Evolutionary conservation across 805 yeast genomes (phyloP).

Genomic region (Barnettozyma botsteinii): DNA sequence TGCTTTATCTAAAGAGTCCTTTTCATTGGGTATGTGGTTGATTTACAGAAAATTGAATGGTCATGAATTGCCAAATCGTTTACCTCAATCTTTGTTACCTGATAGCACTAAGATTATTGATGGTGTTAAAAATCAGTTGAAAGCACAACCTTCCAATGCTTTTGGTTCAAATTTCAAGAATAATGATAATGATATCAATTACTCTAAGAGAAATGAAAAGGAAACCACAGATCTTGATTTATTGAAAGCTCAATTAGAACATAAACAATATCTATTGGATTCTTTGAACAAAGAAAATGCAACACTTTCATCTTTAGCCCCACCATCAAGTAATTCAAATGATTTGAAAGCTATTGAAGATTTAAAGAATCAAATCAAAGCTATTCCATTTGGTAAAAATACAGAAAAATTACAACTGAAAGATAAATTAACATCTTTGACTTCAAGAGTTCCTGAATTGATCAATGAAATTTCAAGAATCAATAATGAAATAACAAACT

Average conservation of each 20-base stretch:
- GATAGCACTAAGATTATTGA: slow-evolving; percentile 74
- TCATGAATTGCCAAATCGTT: slow-evolving; percentile 67
- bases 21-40: slow-evolving; percentile 95
- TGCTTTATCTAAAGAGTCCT: slow-evolving; percentile 79
- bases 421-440: slow-evolving; percentile 51
- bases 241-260: slow-evolving; percentile 60
- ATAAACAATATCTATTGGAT: slow-evolving; percentile 63
- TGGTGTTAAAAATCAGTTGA: slow-evolving; percentile 55
- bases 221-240: slow-evolving; percentile 34
- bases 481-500: slow-evolving; percentile 61
- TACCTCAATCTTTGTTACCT: slow-evolving; percentile 89
- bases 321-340: slow-evolving; percentile 28
- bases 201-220: slow-evolving; percentile 56
- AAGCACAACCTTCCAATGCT: slow-evolving; percentile 13
- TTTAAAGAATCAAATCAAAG: slow-evolving; percentile 53
- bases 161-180: slow-evolving; percentile 57
- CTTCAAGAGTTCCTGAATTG: slow-evolving; percentile 68
- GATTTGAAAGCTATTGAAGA: slow-evolving; percentile 54
- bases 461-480: slow-evolving; percentile 55
- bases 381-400: slow-evolving; percentile 34
- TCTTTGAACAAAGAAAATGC: slow-evolving; percentile 50
- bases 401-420: slow-evolving; percentile 40
- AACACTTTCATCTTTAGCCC: not conserved
- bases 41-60: slow-evolving; percentile 90
- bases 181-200: slow-evolving; percentile 56